A percentile compares a stretch with the other conserved stretches of the same genome.
These are phyloP conservation scores for Solanum clarkiae DNA, from an alignment of 257 asterid genomes.

Conservation along the genomic window DNA sequence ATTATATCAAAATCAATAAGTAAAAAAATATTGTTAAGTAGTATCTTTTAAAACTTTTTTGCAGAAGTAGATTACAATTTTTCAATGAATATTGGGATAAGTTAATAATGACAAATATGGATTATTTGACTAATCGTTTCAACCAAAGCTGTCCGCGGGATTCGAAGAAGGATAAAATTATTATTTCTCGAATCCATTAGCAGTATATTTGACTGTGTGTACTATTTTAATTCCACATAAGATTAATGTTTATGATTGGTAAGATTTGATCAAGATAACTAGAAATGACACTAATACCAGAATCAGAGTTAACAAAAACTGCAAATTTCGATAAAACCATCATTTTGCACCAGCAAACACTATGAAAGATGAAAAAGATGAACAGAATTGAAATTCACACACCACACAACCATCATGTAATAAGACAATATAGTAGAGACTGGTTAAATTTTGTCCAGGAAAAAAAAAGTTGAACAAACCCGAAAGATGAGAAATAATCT, in stretches of 20 bases:
- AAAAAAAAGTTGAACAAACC: background rate
- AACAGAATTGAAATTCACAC: background rate
- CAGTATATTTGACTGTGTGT: background rate
- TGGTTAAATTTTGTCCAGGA: background rate
- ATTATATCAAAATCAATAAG: no score
- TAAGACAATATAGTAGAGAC: background rate
- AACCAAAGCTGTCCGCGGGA: background rate
- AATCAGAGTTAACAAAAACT: background rate
- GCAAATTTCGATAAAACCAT: background rate
- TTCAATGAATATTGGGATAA: background rate
- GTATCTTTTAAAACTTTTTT: background rate
- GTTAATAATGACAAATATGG: background rate
- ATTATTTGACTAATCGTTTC: background rate
- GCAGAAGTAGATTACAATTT: background rate
- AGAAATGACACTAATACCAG: background rate
- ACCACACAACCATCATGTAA: background rate
- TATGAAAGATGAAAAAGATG: background rate
- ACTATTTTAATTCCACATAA: background rate
- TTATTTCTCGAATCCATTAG: background rate
- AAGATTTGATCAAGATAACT: no score
- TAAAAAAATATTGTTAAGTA: no score
- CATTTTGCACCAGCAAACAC: background rate
- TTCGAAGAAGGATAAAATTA: no score
- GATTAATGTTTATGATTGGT: background rate
- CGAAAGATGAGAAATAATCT: background rate